Base-by-base conservation (phyloP, 306 rosid genomes). In the Coriaria nepalensis region DNA sequence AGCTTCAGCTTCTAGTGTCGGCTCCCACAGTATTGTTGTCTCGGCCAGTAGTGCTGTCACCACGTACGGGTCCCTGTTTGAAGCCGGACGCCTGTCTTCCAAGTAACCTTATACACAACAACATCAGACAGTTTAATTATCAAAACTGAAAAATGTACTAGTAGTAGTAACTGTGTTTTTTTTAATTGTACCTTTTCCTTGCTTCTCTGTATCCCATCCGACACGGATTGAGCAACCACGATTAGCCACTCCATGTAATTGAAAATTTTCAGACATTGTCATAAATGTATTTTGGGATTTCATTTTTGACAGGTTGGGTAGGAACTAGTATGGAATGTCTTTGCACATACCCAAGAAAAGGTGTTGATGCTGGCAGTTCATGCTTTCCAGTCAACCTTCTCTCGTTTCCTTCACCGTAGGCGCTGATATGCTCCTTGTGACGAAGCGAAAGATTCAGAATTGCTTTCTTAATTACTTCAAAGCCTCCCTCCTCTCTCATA, bases 221-320 rank as follows among this genome's bases (percentile, higher is more conserved):
- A 92, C 99, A 68, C 99, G 99, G 62, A 92, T 80, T 4, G 99
- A 92, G 78, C 93, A 80, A 53, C 99, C 94, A 37, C 98, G 96
- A 58, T 92, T 92, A 61, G 98, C 98, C 66, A 92, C 98, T 53
- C 98, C 98, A 96, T 92, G 77, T 60, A 56, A 38, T 43, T 62
- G 33, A 56, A 61, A 73, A 56, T 59, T n/a, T 14, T 37, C 59
- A n/a, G 55, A 62, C 7, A 49, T 59, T 43, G 29, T 57, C 61
- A 47, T 11, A 10, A 35, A 68, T 41, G 10, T 6, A 9, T 9
- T 5, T 41, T 7, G 45, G 10, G 6, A 11, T 9, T 13, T 11
- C 9, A n/a, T 42, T 3, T 5, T 44, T 6, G 14, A 33, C 5
- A 35, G 13, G 13, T 56, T 51, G 35, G 59, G 37, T 46, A 66